Conservation (phyloP, 225 moss, liverwort and hornwort species). For the Polytrichum commune region DNA sequence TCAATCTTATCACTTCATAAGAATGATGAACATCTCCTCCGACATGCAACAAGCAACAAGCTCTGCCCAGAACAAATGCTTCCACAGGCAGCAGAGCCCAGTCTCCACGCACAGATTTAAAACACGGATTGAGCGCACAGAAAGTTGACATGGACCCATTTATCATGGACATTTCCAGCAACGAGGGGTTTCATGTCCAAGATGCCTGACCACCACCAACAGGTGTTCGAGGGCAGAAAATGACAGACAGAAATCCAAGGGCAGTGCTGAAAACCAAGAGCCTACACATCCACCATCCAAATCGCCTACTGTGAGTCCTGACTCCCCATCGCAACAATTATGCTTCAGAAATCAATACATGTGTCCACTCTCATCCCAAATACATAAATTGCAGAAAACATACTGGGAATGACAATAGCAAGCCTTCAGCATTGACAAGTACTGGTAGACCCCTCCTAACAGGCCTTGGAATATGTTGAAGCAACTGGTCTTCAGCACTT, state of each 20-base stretch:
- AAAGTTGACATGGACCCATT: background rate
- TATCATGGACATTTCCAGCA: background rate
- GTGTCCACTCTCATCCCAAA: background rate
- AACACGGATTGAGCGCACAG: no score
- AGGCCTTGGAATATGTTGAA: slow-evolving; percentile 62
- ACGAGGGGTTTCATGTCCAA: background rate
- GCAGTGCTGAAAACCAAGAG: slow-evolving; percentile 74
- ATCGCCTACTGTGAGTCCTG: no score
- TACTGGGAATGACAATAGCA: slow-evolving; percentile 85
- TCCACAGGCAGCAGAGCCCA: slow-evolving; percentile 24
- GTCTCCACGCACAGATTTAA: background rate
- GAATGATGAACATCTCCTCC: background rate
- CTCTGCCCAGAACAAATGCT: slow-evolving; percentile 63
- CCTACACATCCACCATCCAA: slow-evolving; percentile 33
- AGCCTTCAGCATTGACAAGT: slow-evolving; percentile 65
- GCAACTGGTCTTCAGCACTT: slow-evolving; percentile 31
- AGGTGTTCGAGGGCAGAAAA: slow-evolving; percentile 54
- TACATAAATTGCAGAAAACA: background rate
- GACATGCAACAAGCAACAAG: slow-evolving; percentile 54
- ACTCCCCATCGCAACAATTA: background rate
- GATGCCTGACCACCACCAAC: slow-evolving; percentile 60
- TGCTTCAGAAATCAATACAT: background rate
- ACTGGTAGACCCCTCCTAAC: slow-evolving; percentile 78
- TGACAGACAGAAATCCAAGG: slow-evolving; percentile 51
- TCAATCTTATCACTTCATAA: slow-evolving; percentile 18